phyloP scores from a whole-genome alignment of 164 flowering plant species.

The Nymphaea thermarum region DNA sequence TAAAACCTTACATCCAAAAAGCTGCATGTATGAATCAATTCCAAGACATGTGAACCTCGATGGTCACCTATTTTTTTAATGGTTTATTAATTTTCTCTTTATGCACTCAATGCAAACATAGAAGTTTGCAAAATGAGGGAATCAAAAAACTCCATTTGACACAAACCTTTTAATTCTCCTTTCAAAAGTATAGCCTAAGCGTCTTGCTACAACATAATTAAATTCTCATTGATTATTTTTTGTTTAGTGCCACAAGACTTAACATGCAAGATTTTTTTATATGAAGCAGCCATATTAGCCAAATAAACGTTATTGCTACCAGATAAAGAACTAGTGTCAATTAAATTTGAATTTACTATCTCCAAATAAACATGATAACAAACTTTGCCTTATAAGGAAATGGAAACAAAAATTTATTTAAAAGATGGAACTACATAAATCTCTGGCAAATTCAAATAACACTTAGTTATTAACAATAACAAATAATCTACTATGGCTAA shows the following conservation, averaged over 20 bases:
- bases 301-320: background rate
- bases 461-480: too few relatives aligned
- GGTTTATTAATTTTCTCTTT: background rate
- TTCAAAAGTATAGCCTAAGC: conserved; percentile 1
- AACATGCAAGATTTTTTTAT: background rate
- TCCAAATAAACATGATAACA: too few relatives aligned
- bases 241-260: background rate
- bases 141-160: background rate
- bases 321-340: too few relatives aligned
- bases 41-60: background rate
- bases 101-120: background rate
- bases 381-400: too few relatives aligned
- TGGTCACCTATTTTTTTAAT: background rate
- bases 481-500: too few relatives aligned
- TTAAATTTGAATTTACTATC: too few relatives aligned
- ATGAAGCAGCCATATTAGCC: background rate
- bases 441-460: too few relatives aligned
- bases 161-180: conserved; percentile 1
- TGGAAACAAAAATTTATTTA: too few relatives aligned
- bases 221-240: background rate
- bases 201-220: background rate
- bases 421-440: too few relatives aligned
- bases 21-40: background rate
- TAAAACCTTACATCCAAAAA: conserved; percentile 1
- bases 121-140: background rate